Conservation (phyloP, 2,329 filamentous ascomycete species). For the Cadophora malorum region DNA sequence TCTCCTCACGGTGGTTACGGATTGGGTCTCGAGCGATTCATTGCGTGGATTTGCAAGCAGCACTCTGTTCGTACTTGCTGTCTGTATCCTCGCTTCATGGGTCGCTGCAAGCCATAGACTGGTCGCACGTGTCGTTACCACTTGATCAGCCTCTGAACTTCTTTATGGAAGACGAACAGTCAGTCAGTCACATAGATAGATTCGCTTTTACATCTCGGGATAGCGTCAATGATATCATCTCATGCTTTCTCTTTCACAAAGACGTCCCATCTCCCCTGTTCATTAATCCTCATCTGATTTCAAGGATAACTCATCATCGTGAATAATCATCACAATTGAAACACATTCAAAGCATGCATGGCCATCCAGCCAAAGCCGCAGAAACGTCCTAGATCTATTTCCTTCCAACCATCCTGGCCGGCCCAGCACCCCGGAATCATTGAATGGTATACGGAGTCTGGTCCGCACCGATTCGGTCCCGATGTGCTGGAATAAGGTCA, state of each 20-base stretch:
- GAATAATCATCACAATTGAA: neutral
- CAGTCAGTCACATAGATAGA: constrained; percentile 12
- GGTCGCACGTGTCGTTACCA: neutral
- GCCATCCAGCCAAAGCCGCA: neutral
- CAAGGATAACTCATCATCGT: too few species aligned
- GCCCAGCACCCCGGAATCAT: neutral
- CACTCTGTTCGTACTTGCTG: constrained; percentile 71
- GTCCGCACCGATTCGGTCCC: neutral
- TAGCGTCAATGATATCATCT: constrained; percentile 15
- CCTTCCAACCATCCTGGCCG: neutral
- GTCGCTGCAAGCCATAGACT: constrained; percentile 75
- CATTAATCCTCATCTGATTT: too few species aligned
- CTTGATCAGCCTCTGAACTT: neutral
- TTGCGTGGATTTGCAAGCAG: constrained; percentile 69
- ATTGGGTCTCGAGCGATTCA: constrained; percentile 82
- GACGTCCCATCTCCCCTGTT: too few species aligned
- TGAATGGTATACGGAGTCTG: too few species aligned
- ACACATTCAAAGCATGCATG: neutral
- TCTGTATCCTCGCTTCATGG: constrained; percentile 82
- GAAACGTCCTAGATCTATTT: neutral
- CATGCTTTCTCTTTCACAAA: neutral
- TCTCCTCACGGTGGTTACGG: constrained; percentile 85
- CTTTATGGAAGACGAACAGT: neutral
- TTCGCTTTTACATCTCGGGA: neutral
- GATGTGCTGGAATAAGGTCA: neutral